These are phyloP conservation scores for Ligustrum vulgare DNA, from an alignment of 257 asterid genomes.

Conservation along the genomic window DNA sequence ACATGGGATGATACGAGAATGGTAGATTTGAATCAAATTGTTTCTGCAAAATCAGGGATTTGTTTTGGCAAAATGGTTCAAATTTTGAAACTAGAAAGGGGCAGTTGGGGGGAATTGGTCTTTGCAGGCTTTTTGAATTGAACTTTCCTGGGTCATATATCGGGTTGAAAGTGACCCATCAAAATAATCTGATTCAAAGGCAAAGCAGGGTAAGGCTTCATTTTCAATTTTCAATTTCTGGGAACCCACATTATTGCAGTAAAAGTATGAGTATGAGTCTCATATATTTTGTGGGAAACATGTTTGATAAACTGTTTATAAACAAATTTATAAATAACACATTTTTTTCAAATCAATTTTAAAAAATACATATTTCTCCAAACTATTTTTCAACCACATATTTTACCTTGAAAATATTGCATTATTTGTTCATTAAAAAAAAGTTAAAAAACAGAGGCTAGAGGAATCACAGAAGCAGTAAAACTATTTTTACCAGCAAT, in stretches of 20 bases:
- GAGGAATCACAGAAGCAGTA: background rate
- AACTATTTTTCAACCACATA: too few species aligned
- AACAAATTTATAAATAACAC: too few species aligned
- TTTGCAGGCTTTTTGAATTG: constrained; percentile 10
- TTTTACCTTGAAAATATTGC: too few species aligned
- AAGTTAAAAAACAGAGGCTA: too few species aligned
- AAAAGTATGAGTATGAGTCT: too few species aligned
- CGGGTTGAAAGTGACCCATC: constrained; percentile 25
- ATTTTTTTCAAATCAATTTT: too few species aligned
- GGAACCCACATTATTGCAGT: background rate
- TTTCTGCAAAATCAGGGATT: constrained; percentile 14
- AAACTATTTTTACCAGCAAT: constrained; percentile 36
- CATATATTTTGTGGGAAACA: too few species aligned
- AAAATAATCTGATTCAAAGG: background rate
- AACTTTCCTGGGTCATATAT: constrained; percentile 10
- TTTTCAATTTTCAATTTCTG: background rate
- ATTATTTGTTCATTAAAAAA: too few species aligned
- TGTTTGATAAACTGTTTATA: too few species aligned
- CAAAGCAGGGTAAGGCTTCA: background rate
- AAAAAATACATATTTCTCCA: too few species aligned
- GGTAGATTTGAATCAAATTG: constrained; percentile 19
- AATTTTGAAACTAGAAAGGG: constrained; percentile 16
- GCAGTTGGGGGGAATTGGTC: background rate
- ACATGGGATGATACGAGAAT: background rate
- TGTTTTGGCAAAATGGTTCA: constrained; percentile 13